A percentile compares a stretch with the other conserved stretches of the same genome.
Evolutionary conservation across 2,329 filamentous ascomycete genomes (phyloP).

Genomic region (Beauveria scarabaeidicola): DNA sequence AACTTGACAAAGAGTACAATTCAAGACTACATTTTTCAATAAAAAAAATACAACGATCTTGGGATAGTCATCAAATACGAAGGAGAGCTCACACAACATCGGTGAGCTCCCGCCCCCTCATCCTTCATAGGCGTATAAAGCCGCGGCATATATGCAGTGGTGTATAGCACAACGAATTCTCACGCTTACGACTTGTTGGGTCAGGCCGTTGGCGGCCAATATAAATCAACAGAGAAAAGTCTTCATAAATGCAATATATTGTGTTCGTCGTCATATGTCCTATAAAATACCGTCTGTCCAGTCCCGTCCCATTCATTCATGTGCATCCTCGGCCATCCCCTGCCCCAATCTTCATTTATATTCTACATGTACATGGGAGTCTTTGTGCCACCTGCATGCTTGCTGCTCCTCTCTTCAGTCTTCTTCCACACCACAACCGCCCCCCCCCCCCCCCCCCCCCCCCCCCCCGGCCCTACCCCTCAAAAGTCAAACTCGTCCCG

Average conservation of each 20-base stretch:
- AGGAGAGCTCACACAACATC: too few species aligned
- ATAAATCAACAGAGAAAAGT: too few species aligned
- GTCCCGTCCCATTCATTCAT: not conserved
- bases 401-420: not conserved
- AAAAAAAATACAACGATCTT: too few species aligned
- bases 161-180: too few species aligned
- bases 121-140: too few species aligned
- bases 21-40: too few species aligned
- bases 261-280: not conserved
- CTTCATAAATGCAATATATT: constrained; percentile 2
- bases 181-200: too few species aligned
- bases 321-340: not conserved
- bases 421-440: not conserved
- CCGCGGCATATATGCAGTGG: too few species aligned
- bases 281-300: not conserved
- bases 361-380: constrained; percentile 5
- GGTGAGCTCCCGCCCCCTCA: too few species aligned
- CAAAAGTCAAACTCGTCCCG: constrained; percentile 83
- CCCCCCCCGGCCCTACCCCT: not conserved
- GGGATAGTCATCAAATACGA: too few species aligned
- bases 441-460: not conserved
- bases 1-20: too few species aligned
- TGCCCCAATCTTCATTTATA: not conserved
- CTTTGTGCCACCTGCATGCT: not conserved
- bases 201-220: too few species aligned